A percentile compares a stretch with the other conserved stretches of the same genome.
Conservation (phyloP, 345 rosid species). For the Citrus mangshanensis region DNA sequence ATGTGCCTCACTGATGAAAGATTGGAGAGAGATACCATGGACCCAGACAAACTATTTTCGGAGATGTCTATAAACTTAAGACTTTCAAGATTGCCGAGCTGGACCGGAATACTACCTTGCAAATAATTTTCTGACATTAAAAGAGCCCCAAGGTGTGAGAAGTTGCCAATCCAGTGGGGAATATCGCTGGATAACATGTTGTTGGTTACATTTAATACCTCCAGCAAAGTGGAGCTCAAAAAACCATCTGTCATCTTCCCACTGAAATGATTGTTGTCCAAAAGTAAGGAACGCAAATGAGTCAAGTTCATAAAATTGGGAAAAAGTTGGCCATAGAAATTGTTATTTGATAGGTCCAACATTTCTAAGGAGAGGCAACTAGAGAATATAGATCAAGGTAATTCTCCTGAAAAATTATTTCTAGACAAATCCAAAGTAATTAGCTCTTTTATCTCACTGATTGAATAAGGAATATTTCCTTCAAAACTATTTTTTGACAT, state of each 20-base stretch:
- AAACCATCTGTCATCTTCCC: not conserved
- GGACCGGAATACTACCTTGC: not conserved
- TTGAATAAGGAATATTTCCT: not conserved
- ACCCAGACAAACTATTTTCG: not conserved
- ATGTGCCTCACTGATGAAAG: not conserved
- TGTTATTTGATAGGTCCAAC: not conserved
- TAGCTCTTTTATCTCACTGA: not conserved
- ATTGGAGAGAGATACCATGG: not conserved
- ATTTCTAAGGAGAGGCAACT: not conserved
- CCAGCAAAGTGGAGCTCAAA: not conserved
- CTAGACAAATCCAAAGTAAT: not conserved
- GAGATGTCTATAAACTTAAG: not conserved
- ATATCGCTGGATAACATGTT: not conserved
- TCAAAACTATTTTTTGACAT: not conserved
- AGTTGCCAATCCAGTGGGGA: not conserved
- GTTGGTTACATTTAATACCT: not conserved
- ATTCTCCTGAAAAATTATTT: not conserved
- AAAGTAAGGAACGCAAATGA: not conserved
- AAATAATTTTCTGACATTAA: not conserved
- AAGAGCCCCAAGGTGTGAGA: accelerated
- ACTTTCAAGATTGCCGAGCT: not conserved
- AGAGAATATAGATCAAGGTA: not conserved
- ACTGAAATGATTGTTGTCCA: not conserved
- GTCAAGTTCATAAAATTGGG: not conserved
- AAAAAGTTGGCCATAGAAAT: not conserved